A percentile compares a stretch with the other conserved stretches of the same genome.
These are phyloP conservation scores for Pulveroboletus ravenelii DNA, from an alignment of 768 basidiomycete species.

Conservation along the genomic window DNA sequence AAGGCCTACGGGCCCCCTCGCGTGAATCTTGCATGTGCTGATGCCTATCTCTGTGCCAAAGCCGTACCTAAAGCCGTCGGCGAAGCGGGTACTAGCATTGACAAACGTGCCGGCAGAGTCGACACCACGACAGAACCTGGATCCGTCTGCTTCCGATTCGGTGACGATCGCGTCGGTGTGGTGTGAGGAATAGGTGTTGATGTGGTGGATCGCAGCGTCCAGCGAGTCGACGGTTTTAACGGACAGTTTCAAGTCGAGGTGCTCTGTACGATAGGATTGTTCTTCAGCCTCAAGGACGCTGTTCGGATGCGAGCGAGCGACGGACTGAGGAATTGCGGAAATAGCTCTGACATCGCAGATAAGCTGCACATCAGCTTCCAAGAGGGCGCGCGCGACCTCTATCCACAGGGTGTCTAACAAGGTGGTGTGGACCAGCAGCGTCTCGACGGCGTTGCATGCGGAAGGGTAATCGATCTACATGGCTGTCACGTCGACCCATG, in stretches of 20 bases:
- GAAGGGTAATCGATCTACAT: constrained; percentile 86
- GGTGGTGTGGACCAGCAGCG: constrained; percentile 76
- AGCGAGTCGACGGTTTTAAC: constrained; percentile 73
- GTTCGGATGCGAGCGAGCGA: constrained; percentile 33
- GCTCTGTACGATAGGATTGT: constrained; percentile 81
- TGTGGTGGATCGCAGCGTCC: constrained; percentile 72
- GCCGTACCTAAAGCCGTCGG: constrained; percentile 95
- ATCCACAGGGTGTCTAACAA: constrained; percentile 77
- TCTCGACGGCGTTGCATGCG: constrained; percentile 92
- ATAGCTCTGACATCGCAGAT: constrained; percentile 73
- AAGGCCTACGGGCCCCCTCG: constrained; percentile 91
- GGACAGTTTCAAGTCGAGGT: constrained; percentile 80
- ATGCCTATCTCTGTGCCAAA: constrained; percentile 99
- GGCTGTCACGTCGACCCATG: background rate
- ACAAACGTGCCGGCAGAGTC: constrained; percentile 91
- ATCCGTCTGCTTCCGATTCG: constrained; percentile 60
- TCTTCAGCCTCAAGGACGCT: constrained; percentile 52
- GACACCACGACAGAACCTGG: constrained; percentile 79
- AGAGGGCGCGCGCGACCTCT: constrained; percentile 64
- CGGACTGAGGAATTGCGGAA: constrained; percentile 44
- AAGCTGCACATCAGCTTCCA: constrained; percentile 66
- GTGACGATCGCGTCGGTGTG: constrained; percentile 95
- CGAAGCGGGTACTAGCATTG: constrained; percentile 94
- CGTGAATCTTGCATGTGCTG: constrained; percentile 93
- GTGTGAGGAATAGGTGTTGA: constrained; percentile 90